Evolutionary conservation across 768 basidiomycete genomes (phyloP), one percentile per base, ranked within the genome.

Genomic region (Naganishia vishniacii): DNA sequence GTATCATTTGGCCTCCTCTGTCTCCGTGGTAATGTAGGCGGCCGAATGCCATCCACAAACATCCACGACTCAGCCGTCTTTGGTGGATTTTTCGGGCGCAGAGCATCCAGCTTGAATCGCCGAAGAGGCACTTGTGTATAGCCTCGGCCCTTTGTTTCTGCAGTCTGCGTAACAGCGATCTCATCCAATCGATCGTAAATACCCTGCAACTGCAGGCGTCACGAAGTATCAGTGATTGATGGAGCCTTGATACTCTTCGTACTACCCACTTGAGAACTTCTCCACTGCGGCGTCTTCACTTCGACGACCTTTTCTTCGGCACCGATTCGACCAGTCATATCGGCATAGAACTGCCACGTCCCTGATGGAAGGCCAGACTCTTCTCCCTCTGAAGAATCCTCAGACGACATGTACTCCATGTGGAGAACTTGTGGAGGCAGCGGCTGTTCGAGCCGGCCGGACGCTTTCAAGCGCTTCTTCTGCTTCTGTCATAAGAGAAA

Each of bases 391-490:
- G 73, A 73, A 1, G 75, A 77, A 47, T 75, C 73, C 62, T 77
- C 75, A 20, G 71, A 72, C 11, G 74, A 75, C 73, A 74, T 73
- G 66, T 77, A 77, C 46, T 77, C 74, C 51, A 77, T 65, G 23
- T 67, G 69, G 1, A 65, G 48, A 37, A 65, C 31, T 8, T 61
- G 46, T 11, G 37, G 48, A 8, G 46, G 37, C 9, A 65, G 7
- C 34, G 16, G 18, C 37, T 60, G 34, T 8, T 48, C 44, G 45
- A 60, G 26, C 26, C 48, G 59, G 3, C 31, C 26, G 2, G 70
- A 53, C 23, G 73, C 65, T 64, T 69, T 70, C 6, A 67, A 25
- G 4, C 76, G 66, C 31, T 70, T 67, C 67, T 74, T 73, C 61
- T 75, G 74, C 69, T 77, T 77, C 75, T 77, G 51, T 26, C 8